Percentiles rank a stretch among this genome's conserved stretches.
phyloP scores from a whole-genome alignment of 1,284 basidiomycete species.

The Sparassis latifolia region DNA sequence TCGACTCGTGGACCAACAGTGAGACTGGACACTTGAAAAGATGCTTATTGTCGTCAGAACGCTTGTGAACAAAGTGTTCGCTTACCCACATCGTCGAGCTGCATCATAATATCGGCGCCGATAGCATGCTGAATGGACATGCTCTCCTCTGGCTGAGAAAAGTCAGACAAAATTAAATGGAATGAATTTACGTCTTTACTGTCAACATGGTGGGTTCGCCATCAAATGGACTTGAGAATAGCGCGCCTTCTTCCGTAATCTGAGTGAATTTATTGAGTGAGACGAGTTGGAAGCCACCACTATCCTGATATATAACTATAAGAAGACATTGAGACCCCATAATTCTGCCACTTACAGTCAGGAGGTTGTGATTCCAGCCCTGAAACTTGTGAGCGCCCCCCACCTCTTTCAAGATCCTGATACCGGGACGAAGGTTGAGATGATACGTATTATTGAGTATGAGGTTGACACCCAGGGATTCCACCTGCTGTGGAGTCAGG shows the following conservation, averaged over 20 bases:
- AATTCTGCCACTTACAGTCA: constrained; percentile 45
- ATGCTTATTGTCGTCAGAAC: not conserved
- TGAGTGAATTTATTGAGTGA: constrained; percentile 77
- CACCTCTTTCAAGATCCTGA: constrained; percentile 58
- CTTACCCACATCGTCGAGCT: constrained; percentile 83
- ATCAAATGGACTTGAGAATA: constrained; percentile 77
- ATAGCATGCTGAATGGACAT: constrained; percentile 83
- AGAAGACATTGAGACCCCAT: not conserved
- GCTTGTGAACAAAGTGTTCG: constrained; percentile 4
- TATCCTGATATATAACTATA: constrained; percentile 45
- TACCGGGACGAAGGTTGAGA: constrained; percentile 73
- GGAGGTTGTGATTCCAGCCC: constrained; percentile 75
- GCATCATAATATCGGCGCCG: constrained; percentile 88
- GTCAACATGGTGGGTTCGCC: constrained; percentile 82
- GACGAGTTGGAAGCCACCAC: constrained; percentile 83
- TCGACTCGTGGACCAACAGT: constrained; percentile 70
- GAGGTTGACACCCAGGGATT: constrained; percentile 69
- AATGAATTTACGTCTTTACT: constrained; percentile 32
- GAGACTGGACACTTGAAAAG: constrained; percentile 56
- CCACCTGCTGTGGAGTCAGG: constrained; percentile 77
- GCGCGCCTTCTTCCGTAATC: constrained; percentile 80
- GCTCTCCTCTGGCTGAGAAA: constrained; percentile 71
- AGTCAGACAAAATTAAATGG: not conserved
- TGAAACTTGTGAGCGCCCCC: constrained; percentile 83
- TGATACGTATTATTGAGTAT: constrained; percentile 87